These are phyloP conservation scores for Pneumocystis canis DNA, from an alignment of 1,139 yeast species.

Conservation along the genomic window DNA sequence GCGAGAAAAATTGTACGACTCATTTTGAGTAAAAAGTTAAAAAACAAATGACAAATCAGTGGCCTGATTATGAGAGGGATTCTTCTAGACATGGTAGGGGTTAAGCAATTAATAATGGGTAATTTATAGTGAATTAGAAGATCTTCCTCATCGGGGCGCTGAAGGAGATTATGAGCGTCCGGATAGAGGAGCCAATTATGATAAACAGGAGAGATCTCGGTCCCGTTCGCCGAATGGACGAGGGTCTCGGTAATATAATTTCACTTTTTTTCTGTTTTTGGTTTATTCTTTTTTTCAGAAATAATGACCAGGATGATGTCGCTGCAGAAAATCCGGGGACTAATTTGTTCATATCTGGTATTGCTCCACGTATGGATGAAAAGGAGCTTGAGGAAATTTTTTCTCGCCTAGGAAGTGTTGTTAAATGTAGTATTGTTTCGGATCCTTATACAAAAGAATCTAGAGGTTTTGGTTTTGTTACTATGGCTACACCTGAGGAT, in stretches of 20 bases:
- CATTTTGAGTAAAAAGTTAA: background rate
- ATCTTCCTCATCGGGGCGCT: slow-evolving; percentile 1
- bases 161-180: slow-evolving; percentile 11
- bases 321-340: slow-evolving; percentile 27
- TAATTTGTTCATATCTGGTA: slow-evolving; percentile 28
- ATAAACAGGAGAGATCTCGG: slow-evolving; percentile 3
- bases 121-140: background rate
- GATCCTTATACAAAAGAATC: slow-evolving; percentile 30
- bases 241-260: slow-evolving; percentile 13
- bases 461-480: slow-evolving; percentile 29
- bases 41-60: background rate
- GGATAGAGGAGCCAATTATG: slow-evolving; percentile 10
- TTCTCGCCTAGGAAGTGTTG: slow-evolving; percentile 24
- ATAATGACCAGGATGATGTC: slow-evolving; percentile 9
- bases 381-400: slow-evolving; percentile 24
- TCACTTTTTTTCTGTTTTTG: background rate
- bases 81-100: background rate
- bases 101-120: background rate
- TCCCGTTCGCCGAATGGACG: slow-evolving; percentile 9
- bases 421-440: slow-evolving; percentile 25
- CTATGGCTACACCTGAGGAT: slow-evolving; percentile 22
- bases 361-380: slow-evolving; percentile 25
- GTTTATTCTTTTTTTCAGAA: slow-evolving; percentile 9
- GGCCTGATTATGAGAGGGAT: background rate
- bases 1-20: background rate